phyloP scores from a whole-genome alignment of 2,329 filamentous ascomycete genomes.

The Hypoxylon rubiginosum region DNA sequence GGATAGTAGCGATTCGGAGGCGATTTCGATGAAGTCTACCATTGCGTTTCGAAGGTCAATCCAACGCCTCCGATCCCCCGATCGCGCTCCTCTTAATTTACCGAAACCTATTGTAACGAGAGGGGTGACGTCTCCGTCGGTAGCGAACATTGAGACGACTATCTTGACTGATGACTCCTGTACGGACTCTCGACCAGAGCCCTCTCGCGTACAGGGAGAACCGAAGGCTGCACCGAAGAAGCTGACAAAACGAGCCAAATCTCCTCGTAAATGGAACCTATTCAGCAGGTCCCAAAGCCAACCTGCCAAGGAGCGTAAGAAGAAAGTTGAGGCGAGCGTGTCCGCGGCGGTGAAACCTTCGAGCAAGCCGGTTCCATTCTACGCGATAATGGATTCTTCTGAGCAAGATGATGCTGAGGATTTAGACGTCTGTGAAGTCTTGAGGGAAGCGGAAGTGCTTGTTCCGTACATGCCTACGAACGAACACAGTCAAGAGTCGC shows the following conservation, averaged over 20 bases:
- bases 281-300: constrained; percentile 69
- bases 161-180: constrained; percentile 70
- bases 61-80: constrained; percentile 63
- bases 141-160: constrained; percentile 70
- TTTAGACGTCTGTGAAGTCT: constrained; percentile 61
- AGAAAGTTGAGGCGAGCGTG: constrained; percentile 57
- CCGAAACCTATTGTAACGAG: constrained; percentile 67
- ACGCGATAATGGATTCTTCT: constrained; percentile 72
- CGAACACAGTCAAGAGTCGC: constrained; percentile 37
- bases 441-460: constrained; percentile 64
- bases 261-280: constrained; percentile 73
- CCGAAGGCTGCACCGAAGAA: constrained; percentile 62
- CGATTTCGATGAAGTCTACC: constrained; percentile 61
- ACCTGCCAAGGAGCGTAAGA: constrained; percentile 53
- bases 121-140: constrained; percentile 60
- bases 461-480: constrained; percentile 18
- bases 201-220: constrained; percentile 50
- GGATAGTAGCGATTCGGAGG: constrained; percentile 70
- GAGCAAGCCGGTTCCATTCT: constrained; percentile 69
- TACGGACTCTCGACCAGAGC: constrained; percentile 56
- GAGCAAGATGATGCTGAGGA: constrained; percentile 62
- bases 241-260: constrained; percentile 66
- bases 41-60: constrained; percentile 69
- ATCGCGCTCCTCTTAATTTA: constrained; percentile 60
- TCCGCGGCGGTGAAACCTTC: constrained; percentile 63